A percentile compares a stretch with the other conserved stretches of the same genome.
phyloP scores from a whole-genome alignment of 129 eudicot species.

The Apium graveolens region DNA sequence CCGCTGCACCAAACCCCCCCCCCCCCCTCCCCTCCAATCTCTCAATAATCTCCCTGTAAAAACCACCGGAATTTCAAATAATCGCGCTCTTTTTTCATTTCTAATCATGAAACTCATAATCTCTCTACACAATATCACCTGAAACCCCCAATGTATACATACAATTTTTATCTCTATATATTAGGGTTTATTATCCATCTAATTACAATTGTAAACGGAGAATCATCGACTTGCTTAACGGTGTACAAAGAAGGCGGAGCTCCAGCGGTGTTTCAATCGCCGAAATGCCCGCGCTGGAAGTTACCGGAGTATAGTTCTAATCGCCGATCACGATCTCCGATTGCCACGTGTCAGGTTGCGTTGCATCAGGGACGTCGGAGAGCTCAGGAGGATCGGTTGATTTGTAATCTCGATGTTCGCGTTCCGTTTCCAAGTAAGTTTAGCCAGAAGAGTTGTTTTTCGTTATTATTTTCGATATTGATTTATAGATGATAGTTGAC shows the following conservation, averaged over 20 bases:
- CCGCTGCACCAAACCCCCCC: background rate
- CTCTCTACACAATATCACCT: background rate
- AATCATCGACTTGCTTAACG: conserved; percentile 65
- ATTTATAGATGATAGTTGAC: background rate
- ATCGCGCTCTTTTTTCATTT: background rate
- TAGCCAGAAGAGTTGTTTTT: background rate
- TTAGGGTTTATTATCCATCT: conserved; percentile 32
- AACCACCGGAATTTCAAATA: conserved; percentile 6
- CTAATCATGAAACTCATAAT: background rate
- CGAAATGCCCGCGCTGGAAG: conserved; percentile 90
- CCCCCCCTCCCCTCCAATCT: background rate
- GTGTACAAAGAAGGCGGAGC: conserved; percentile 96
- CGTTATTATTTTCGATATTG: background rate
- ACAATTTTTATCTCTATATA: conserved; percentile 4
- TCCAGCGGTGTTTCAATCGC: conserved; percentile 85
- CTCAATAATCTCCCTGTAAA: conserved; percentile 6
- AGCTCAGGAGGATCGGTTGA: conserved; percentile 68
- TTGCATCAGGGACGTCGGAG: conserved; percentile 72
- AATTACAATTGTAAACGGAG: conserved; percentile 30
- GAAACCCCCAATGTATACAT: conserved; percentile 10
- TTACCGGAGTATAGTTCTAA: conserved; percentile 29
- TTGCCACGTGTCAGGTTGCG: conserved; percentile 64
- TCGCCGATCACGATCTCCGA: conserved; percentile 18
- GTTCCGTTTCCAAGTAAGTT: conserved; percentile 83
- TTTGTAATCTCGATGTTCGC: conserved; percentile 67